Conservation (phyloP, 1,139 yeast species). For the Waltiozyma sp. region DNA sequence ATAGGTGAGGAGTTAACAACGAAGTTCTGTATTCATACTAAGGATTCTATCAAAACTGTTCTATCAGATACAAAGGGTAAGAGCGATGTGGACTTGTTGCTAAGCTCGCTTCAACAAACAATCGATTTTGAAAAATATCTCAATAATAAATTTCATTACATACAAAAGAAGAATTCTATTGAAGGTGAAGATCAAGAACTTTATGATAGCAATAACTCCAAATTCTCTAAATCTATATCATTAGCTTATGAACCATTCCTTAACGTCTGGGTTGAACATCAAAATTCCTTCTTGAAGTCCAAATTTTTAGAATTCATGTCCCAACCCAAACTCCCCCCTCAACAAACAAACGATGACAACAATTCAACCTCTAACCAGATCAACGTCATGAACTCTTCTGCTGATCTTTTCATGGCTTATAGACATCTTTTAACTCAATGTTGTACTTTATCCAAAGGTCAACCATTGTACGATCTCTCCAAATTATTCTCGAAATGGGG, state of each 20-base stretch:
- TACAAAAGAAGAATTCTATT: constrained; percentile 8
- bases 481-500: constrained; percentile 60
- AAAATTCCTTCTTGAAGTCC: constrained; percentile 49
- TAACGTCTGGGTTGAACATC: constrained; percentile 80
- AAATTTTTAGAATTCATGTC: constrained; percentile 54
- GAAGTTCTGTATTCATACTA: constrained; percentile 60
- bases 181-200: constrained; percentile 1
- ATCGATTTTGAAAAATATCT: constrained; percentile 71
- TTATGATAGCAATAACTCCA: constrained; percentile 25
- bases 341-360: constrained; percentile 26
- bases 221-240: constrained; percentile 35
- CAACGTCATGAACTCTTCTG: constrained; percentile 69
- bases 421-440: constrained; percentile 65
- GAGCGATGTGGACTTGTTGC: constrained; percentile 45
- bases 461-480: constrained; percentile 53
- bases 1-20: constrained; percentile 50
- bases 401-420: constrained; percentile 72
- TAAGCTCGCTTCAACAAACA: constrained; percentile 50
- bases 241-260: constrained; percentile 78
- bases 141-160: constrained; percentile 40
- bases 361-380: constrained; percentile 24
- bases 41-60: constrained; percentile 47
- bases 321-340: constrained; percentile 25
- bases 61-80: constrained; percentile 18
- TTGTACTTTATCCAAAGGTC: constrained; percentile 63